These are phyloP conservation scores for Zygosaccharomyces bisporus DNA, from an alignment of 805 yeast genomes.

Conservation along the genomic window DNA sequence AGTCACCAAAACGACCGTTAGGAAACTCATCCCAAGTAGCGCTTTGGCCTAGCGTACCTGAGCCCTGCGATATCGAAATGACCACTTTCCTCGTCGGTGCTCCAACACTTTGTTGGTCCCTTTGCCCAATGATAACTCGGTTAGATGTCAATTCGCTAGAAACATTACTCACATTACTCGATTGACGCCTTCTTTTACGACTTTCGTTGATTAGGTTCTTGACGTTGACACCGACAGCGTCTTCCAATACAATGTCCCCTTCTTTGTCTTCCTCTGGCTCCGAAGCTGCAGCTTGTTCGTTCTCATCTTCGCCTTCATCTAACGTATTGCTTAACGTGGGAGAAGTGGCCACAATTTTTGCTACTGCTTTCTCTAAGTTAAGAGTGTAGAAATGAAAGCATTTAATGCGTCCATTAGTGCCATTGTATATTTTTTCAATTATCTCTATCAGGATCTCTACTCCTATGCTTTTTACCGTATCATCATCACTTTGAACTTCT, in stretches of 20 bases:
- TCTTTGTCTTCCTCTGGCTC: constrained; percentile 30
- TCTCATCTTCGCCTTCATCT: constrained; percentile 42
- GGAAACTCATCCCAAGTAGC: constrained; percentile 98
- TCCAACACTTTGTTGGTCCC: constrained; percentile 23
- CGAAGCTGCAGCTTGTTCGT: constrained; percentile 30
- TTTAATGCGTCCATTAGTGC: constrained; percentile 55
- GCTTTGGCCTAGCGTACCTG: constrained; percentile 79
- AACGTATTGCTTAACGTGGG: constrained; percentile 49
- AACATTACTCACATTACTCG: constrained; percentile 29
- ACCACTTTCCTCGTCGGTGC: constrained; percentile 51
- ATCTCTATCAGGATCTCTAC: constrained; percentile 67
- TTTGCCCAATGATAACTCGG: constrained; percentile 37
- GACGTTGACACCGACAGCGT: constrained; percentile 13
- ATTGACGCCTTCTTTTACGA: constrained; percentile 33
- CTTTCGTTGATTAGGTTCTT: constrained; percentile 12
- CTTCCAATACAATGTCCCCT: constrained; percentile 34
- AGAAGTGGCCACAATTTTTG: constrained; percentile 70
- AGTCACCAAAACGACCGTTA: constrained; percentile 92
- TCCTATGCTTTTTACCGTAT: constrained; percentile 76
- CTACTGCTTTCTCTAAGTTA: constrained; percentile 88
- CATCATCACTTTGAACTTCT: constrained; percentile 62
- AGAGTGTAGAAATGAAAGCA: constrained; percentile 93
- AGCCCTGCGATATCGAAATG: constrained; percentile 76
- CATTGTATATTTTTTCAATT: constrained; percentile 50
- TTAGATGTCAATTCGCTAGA: constrained; percentile 40